Conservation (phyloP, 495 filamentous ascomycete genomes). For the Talaromyces liani region DNA sequence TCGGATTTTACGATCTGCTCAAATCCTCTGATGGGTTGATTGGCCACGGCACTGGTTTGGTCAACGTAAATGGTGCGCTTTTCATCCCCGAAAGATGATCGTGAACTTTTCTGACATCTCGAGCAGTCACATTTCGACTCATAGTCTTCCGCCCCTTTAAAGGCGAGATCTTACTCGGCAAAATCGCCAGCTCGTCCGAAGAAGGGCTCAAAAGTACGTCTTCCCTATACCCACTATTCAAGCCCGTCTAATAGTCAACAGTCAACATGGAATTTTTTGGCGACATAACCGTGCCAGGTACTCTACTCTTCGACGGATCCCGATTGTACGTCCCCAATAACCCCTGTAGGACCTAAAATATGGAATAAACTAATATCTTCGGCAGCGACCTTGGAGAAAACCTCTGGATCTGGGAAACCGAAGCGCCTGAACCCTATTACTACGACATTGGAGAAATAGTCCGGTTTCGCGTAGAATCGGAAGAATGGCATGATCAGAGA, state of each 20-base stretch:
- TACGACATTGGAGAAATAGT: slow-evolving; percentile 87
- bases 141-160: slow-evolving; percentile 95
- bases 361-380: neutral
- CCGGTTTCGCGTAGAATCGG: slow-evolving; percentile 71
- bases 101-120: neutral
- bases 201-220: slow-evolving; percentile 67
- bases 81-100: neutral
- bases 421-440: slow-evolving; percentile 56
- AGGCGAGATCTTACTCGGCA: slow-evolving; percentile 76
- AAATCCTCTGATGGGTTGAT: slow-evolving; percentile 86
- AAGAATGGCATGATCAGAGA: slow-evolving; percentile 83
- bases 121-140: slow-evolving; percentile 77
- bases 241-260: slow-evolving; percentile 19
- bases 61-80: slow-evolving; percentile 77
- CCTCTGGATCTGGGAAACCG: slow-evolving; percentile 76
- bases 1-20: slow-evolving; percentile 82
- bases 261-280: slow-evolving; percentile 85
- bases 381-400: slow-evolving; percentile 65
- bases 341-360: neutral
- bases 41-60: slow-evolving; percentile 79
- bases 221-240: neutral
- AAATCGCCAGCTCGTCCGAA: slow-evolving; percentile 61
- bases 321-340: slow-evolving; percentile 53
- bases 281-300: slow-evolving; percentile 72
- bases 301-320: slow-evolving; percentile 61